phyloP scores from a whole-genome alignment of 2,329 filamentous ascomycete species.

The Fusarium sarcochroum region DNA sequence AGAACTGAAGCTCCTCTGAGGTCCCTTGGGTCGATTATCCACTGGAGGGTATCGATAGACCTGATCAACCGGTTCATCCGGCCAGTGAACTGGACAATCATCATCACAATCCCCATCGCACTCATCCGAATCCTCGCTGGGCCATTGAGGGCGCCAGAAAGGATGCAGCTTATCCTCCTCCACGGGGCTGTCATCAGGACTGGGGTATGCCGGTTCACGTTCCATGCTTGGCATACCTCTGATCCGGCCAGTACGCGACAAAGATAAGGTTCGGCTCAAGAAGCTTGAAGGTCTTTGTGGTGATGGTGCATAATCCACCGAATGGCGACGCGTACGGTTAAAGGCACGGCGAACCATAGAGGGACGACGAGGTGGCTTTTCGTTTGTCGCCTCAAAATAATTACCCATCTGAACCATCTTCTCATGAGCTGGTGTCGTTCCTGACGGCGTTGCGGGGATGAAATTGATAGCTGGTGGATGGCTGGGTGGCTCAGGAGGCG shows the following conservation, averaged over 20 bases:
- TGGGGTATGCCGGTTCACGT: conserved; percentile 56
- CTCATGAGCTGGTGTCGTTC: conserved; percentile 68
- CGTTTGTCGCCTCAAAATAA: conserved; percentile 64
- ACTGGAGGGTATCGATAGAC: conserved; percentile 64
- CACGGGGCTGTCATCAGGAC: conserved; percentile 61
- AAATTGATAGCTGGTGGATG: conserved; percentile 66
- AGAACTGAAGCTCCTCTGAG: conserved; percentile 65
- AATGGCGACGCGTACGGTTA: conserved; percentile 63
- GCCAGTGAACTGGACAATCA: conserved; percentile 37
- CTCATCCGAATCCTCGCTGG: conserved; percentile 50
- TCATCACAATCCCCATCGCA: conserved; percentile 52
- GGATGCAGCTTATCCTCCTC: conserved; percentile 72
- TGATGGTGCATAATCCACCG: conserved; percentile 58
- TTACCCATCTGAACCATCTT: conserved; percentile 67
- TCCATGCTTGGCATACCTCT: conserved; percentile 49
- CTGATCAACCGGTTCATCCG: conserved; percentile 56
- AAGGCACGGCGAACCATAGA: conserved; percentile 70
- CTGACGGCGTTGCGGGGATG: conserved; percentile 74
- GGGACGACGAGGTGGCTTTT: conserved; percentile 61
- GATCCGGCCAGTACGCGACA: conserved; percentile 58
- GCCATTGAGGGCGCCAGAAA: conserved; percentile 71
- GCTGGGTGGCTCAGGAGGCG: conserved; percentile 67
- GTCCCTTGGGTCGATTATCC: conserved; percentile 62
- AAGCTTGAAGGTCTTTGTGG: conserved; percentile 59
- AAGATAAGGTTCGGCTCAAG: conserved; percentile 66